These are phyloP conservation scores for Saksenaea vasiformis DNA, from an alignment of 371 early-diverging fungal genomes.

Conservation along the genomic window DNA sequence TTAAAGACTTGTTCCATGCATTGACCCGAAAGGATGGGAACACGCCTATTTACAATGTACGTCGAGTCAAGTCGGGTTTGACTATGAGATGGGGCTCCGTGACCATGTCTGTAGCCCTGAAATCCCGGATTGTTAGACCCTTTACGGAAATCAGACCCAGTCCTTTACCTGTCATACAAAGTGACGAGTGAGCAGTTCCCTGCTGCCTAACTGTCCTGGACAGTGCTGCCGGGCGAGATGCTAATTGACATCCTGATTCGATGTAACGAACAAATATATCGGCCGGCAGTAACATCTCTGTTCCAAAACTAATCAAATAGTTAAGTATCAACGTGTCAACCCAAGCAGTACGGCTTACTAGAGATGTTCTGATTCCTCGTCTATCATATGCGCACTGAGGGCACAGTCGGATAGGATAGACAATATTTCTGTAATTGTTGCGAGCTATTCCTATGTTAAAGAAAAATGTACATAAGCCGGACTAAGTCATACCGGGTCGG, in stretches of 20 bases:
- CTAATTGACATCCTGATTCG: not conserved
- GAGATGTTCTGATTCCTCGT: not conserved
- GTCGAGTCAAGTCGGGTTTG: no score
- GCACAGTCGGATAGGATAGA: not conserved
- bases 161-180: no score
- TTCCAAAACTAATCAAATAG: not conserved
- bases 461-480: not conserved
- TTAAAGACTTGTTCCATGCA: no score
- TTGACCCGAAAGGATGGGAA: no score
- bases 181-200: not conserved
- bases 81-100: no score
- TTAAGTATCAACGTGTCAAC: not conserved
- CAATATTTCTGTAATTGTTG: not conserved
- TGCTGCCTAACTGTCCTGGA: not conserved
- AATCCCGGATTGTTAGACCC: no score
- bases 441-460: not conserved
- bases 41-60: no score
- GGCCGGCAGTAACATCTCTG: not conserved
- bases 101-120: no score
- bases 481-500: not conserved
- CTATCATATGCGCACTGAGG: slow-evolving; percentile 1
- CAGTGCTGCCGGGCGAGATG: not conserved
- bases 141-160: no score
- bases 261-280: not conserved
- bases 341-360: not conserved